Conservation (phyloP, 257 asterid genomes). For the Orobanche coerulescens region DNA sequence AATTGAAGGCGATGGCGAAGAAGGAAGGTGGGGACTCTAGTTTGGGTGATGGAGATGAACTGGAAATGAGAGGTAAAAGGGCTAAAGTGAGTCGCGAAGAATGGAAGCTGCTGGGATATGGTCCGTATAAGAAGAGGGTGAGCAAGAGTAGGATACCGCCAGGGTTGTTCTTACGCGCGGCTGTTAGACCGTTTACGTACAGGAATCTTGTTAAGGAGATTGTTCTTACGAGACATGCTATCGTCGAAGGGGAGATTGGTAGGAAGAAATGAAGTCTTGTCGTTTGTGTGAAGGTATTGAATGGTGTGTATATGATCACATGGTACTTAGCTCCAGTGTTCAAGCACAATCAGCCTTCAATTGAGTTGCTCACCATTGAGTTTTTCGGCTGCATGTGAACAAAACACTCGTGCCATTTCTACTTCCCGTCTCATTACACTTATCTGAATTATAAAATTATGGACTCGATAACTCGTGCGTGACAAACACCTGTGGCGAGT, state of each 20-base stretch:
- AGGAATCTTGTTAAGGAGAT: constrained; percentile 88
- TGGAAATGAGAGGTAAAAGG: constrained; percentile 56
- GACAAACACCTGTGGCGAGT: no score
- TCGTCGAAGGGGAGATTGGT: constrained; percentile 76
- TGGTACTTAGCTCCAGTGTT: neutral
- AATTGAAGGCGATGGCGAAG: constrained; percentile 29
- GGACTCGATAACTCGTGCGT: no score
- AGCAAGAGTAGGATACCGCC: constrained; percentile 73
- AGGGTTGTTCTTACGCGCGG: constrained; percentile 62
- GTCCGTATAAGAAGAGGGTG: constrained; percentile 61
- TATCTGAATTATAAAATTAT: no score
- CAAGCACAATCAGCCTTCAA: neutral
- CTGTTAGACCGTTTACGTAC: constrained; percentile 83
- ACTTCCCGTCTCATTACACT: no score
- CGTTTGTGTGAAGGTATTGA: neutral
- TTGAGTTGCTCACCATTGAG: neutral
- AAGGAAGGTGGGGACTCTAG: neutral
- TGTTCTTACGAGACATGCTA: constrained; percentile 73
- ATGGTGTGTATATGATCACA: neutral
- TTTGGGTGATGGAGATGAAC: constrained; percentile 49
- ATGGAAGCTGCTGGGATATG: constrained; percentile 65
- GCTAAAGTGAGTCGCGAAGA: constrained; percentile 61
- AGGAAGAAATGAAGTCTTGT: constrained; percentile 29
- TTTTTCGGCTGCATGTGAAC: no score
- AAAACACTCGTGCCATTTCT: no score